Percentiles rank a stretch among this genome's conserved stretches.
Conservation (phyloP, 2,329 filamentous ascomycete genomes). For the Grosmannia serpens region DNA sequence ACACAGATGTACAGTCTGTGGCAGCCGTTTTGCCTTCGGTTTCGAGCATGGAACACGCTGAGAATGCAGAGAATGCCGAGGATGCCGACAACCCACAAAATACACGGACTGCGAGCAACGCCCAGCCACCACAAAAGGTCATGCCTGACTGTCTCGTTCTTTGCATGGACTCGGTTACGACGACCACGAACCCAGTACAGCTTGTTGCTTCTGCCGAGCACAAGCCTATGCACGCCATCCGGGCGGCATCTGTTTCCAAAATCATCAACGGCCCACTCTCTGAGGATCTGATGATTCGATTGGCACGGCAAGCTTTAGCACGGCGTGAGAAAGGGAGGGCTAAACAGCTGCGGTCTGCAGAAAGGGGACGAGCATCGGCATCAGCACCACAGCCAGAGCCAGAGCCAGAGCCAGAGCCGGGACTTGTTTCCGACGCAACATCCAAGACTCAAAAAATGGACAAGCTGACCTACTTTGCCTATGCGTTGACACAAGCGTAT, state of each 20-base stretch:
- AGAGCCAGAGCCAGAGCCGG: neutral
- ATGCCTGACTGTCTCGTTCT: slow-evolving; percentile 4
- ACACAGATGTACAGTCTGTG: slow-evolving; percentile 1
- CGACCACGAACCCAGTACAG: neutral
- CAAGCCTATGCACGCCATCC: slow-evolving; percentile 5
- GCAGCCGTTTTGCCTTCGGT: neutral
- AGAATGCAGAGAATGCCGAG: neutral
- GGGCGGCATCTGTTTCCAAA: slow-evolving; percentile 1
- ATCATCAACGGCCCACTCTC: neutral
- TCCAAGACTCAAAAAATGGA: slow-evolving; percentile 2
- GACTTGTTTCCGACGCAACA: neutral
- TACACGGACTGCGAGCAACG: neutral
- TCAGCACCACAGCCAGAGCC: neutral
- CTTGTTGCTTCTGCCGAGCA: slow-evolving; percentile 5
- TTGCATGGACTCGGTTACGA: slow-evolving; percentile 1
- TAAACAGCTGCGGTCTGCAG: neutral
- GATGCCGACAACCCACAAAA: neutral
- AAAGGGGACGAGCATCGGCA: neutral
- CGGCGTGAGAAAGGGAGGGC: neutral
- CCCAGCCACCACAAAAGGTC: neutral
- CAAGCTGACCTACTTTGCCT: slow-evolving; percentile 6
- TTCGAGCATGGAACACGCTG: neutral
- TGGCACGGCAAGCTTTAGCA: slow-evolving; percentile 4
- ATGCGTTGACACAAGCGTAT: slow-evolving; percentile 3
- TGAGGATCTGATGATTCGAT: slow-evolving; percentile 5